Percentiles rank a stretch among this genome's conserved stretches.
Evolutionary conservation across 2,329 filamentous ascomycete genomes (phyloP).

Genomic region (Calonectria montana): DNA sequence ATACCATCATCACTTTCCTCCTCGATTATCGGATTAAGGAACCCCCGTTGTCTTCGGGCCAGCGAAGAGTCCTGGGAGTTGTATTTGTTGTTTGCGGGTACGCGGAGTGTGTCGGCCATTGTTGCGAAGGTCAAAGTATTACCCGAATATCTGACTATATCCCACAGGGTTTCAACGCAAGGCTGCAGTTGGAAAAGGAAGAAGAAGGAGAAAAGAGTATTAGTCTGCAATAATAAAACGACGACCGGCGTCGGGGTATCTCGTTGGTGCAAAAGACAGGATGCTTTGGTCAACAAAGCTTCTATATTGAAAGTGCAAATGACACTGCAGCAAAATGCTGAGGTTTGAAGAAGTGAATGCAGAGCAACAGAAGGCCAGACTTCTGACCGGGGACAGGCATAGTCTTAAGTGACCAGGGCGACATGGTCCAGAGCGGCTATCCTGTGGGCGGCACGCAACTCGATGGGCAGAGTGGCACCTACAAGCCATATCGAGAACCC

Average conservation of each 20-base stretch:
- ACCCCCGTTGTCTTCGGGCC: constrained; percentile 64
- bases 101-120: constrained; percentile 60
- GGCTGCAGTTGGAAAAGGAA: constrained; percentile 1
- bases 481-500: constrained; percentile 29
- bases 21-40: constrained; percentile 75
- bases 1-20: constrained; percentile 59
- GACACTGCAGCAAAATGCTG: constrained; percentile 41
- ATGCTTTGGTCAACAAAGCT: constrained; percentile 59
- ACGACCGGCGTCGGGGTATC: constrained; percentile 53
- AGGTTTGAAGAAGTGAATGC: constrained; percentile 50
- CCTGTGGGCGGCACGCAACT: constrained; percentile 39
- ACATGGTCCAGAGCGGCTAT: constrained; percentile 42
- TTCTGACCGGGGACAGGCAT: constrained; percentile 41
- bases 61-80: constrained; percentile 64
- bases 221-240: constrained; percentile 39
- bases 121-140: constrained; percentile 51
- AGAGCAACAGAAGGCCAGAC: constrained; percentile 45
- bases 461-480: constrained; percentile 32
- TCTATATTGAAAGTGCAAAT: constrained; percentile 45
- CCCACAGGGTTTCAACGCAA: constrained; percentile 29
- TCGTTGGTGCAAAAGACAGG: constrained; percentile 50
- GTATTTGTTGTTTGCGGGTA: constrained; percentile 45
- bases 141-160: constrained; percentile 42
- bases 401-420: constrained; percentile 42
- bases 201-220: constrained; percentile 22